Percentiles rank a stretch among this genome's conserved stretches.
Conservation (phyloP, 1,139 yeast species). For the Blastobotrys arbuscula region DNA sequence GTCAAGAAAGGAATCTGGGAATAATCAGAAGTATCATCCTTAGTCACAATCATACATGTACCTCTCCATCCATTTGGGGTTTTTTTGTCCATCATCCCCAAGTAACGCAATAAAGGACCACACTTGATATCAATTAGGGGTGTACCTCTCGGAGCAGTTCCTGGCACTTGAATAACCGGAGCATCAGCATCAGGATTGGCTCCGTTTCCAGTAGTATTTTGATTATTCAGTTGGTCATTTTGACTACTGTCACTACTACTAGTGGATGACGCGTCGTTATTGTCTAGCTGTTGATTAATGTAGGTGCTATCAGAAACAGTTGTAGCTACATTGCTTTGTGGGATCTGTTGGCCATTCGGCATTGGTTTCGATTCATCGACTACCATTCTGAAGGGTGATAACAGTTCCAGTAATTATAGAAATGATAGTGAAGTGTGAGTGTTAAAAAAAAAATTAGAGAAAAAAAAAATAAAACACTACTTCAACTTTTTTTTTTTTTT, state of each 20-base stretch:
- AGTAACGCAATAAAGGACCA: constrained; percentile 71
- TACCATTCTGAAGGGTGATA: no score
- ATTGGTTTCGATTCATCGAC: no score
- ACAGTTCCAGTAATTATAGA: no score
- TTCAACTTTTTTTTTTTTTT: no score
- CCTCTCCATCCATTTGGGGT: constrained; percentile 53
- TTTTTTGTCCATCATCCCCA: constrained; percentile 50
- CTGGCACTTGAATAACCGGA: background rate
- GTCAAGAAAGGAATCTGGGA: constrained; percentile 18
- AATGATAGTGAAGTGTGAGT: no score
- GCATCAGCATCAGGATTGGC: background rate
- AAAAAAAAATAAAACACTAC: no score
- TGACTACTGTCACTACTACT: background rate
- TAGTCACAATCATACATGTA: constrained; percentile 55
- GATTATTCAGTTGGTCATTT: background rate
- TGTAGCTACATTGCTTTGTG: background rate
- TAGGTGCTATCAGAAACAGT: background rate
- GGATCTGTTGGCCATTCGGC: no score
- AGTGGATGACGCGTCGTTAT: background rate
- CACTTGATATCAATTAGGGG: constrained; percentile 50
- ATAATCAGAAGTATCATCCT: constrained; percentile 35
- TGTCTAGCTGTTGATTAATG: background rate
- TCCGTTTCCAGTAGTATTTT: background rate
- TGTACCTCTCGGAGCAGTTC: constrained; percentile 20
- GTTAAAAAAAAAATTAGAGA: no score